A percentile compares a stretch with the other conserved stretches of the same genome.
phyloP scores from a whole-genome alignment of 768 basidiomycete genomes.

The Trametes meyenii region DNA sequence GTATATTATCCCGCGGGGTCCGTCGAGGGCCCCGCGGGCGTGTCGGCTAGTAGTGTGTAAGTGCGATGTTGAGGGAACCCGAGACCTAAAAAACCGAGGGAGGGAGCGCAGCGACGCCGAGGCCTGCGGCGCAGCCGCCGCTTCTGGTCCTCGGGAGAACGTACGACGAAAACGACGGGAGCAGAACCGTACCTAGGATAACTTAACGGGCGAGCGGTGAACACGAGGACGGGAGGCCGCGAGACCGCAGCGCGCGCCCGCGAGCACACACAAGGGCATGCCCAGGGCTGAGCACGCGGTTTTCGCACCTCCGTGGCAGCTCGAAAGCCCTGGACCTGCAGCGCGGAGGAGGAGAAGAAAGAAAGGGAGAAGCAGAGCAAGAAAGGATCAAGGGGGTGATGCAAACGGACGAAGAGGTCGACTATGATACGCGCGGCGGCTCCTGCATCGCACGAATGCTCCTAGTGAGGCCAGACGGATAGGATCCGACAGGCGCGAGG shows the following conservation, averaged over 20 bases:
- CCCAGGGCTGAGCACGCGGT: not conserved
- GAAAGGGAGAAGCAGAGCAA: not conserved
- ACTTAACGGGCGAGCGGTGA: not conserved
- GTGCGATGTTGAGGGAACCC: not conserved
- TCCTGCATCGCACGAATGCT: conserved; percentile 29
- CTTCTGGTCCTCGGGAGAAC: not conserved
- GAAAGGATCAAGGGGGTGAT: not conserved
- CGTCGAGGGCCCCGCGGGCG: conserved; percentile 9
- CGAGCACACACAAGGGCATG: conserved; percentile 4
- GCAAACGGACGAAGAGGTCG: not conserved
- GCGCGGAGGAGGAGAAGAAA: not conserved
- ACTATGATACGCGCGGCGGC: conserved; percentile 22
- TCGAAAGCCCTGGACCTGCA: not conserved
- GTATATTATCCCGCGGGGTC: conserved; percentile 20
- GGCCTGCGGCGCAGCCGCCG: conserved; percentile 4
- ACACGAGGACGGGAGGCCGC: conserved; percentile 3
- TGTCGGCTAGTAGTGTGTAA: conserved; percentile 3
- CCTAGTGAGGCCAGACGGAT: conserved; percentile 26
- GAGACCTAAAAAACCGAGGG: not conserved
- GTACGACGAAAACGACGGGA: not conserved
- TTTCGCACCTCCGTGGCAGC: not conserved
- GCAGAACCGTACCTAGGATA: conserved; percentile 9
- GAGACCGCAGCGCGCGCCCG: not conserved
- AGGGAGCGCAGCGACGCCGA: conserved; percentile 7
- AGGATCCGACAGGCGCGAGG: conserved; percentile 8